Percentiles rank a stretch among this genome's conserved stretches.
These are phyloP conservation scores for Diutina sp. DNA, from an alignment of 1,139 yeast genomes.

Conservation along the genomic window DNA sequence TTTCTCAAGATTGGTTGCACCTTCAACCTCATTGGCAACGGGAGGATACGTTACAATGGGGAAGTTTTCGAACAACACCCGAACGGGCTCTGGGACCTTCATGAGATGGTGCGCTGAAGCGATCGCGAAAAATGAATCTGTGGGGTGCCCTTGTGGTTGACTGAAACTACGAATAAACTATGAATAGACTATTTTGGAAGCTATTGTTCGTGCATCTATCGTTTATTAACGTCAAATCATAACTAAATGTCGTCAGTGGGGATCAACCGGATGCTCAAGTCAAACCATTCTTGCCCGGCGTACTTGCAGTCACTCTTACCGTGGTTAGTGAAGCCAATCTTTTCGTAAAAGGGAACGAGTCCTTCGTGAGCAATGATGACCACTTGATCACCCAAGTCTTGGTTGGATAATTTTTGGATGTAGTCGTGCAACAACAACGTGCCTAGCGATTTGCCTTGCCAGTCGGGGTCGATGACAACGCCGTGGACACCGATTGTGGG, in stretches of 20 bases:
- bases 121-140: not conserved
- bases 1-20: not conserved
- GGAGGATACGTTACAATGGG: constrained; percentile 5
- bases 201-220: not conserved
- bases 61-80: constrained; percentile 6
- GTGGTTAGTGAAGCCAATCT: constrained; percentile 59
- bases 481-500: constrained; percentile 73
- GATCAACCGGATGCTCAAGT: constrained; percentile 47
- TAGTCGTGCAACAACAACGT: constrained; percentile 78
- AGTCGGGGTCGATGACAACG: constrained; percentile 63
- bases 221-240: not conserved
- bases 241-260: constrained; percentile 37
- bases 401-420: constrained; percentile 79
- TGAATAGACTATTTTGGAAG: not conserved
- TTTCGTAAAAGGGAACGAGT: constrained; percentile 64
- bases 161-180: not conserved
- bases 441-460: constrained; percentile 74
- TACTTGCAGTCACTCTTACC: constrained; percentile 49
- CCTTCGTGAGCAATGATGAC: constrained; percentile 61
- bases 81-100: constrained; percentile 6
- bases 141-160: not conserved
- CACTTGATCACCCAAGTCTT: constrained; percentile 72
- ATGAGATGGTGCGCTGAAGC: not conserved
- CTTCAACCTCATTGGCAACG: not conserved
- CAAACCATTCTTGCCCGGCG: constrained; percentile 57